Evolutionary conservation across 208 protist species (phyloP).

Genomic region (Trypanosoma platydactyli): DNA sequence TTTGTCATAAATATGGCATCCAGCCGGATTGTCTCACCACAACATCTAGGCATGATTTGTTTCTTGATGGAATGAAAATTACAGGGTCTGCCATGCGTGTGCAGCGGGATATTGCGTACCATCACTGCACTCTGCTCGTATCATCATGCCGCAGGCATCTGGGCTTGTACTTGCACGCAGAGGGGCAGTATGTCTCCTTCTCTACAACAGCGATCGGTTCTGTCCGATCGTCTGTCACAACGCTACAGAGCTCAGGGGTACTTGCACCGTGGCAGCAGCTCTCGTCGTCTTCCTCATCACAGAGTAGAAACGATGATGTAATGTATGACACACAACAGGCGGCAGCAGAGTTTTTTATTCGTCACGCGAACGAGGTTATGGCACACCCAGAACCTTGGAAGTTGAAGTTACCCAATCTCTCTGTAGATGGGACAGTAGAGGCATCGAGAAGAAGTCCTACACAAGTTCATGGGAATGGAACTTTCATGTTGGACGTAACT

Average conservation of each 20-base stretch:
- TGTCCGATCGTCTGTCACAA: constrained; percentile 75
- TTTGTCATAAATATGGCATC: constrained; percentile 44
- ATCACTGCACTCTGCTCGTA: constrained; percentile 87
- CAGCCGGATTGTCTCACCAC: constrained; percentile 51
- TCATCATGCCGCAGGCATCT: constrained; percentile 38
- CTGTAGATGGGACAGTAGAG: not conserved
- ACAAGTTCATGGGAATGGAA: not conserved
- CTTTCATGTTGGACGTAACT: constrained; percentile 30
- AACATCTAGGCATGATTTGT: constrained; percentile 76
- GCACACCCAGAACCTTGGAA: constrained; percentile 38
- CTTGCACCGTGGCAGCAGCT: constrained; percentile 1
- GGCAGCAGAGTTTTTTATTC: constrained; percentile 48
- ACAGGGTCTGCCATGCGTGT: constrained; percentile 90
- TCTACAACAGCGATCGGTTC: constrained; percentile 53
- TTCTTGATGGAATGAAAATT: constrained; percentile 82
- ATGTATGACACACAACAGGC: constrained; percentile 26
- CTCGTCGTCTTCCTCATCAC: not conserved
- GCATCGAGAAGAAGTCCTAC: not conserved
- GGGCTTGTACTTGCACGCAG: constrained; percentile 51
- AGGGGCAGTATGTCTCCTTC: constrained; percentile 56
- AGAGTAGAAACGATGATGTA: not conserved
- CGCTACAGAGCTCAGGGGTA: constrained; percentile 35
- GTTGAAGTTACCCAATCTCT: constrained; percentile 7
- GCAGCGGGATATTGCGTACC: constrained; percentile 74
- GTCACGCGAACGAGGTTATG: constrained; percentile 32